phyloP scores from a whole-genome alignment of 140 eudicot species.

The Ambrosia hybrid region DNA sequence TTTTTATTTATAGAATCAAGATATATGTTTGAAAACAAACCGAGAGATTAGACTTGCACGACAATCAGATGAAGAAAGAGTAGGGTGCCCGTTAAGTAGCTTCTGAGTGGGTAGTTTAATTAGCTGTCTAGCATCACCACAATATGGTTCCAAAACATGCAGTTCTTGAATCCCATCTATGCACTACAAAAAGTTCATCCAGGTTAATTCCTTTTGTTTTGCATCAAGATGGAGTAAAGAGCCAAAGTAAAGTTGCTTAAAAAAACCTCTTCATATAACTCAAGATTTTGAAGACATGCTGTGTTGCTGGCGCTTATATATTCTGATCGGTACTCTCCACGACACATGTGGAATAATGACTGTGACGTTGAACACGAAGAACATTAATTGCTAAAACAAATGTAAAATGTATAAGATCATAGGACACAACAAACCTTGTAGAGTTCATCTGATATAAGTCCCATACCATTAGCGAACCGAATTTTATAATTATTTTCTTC shows the following conservation, averaged over 20 bases:
- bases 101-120: constrained; percentile 17
- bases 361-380: background rate
- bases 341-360: constrained; percentile 32
- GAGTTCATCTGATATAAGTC: constrained; percentile 48
- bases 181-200: constrained; percentile 21
- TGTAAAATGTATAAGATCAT: background rate
- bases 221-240: background rate
- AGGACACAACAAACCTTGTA: constrained; percentile 33
- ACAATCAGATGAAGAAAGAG: constrained; percentile 17
- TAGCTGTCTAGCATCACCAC: constrained; percentile 4
- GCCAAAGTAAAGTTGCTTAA: background rate
- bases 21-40: background rate
- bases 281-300: constrained; percentile 24
- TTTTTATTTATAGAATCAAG: background rate
- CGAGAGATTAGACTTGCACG: constrained; percentile 18
- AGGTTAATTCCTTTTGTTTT: background rate
- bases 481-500: constrained; percentile 18
- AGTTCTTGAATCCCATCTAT: constrained; percentile 19
- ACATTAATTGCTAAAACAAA: constrained; percentile 5
- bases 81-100: background rate
- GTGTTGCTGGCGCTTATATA: constrained; percentile 29
- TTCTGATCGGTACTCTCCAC: constrained; percentile 32
- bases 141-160: constrained; percentile 32
- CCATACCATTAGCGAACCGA: constrained; percentile 48
- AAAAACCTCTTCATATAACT: constrained; percentile 31